A percentile compares a stretch with the other conserved stretches of the same genome.
These are phyloP conservation scores for Paramecium biaurelia DNA, from an alignment of 73 alveolate species.

Conservation along the genomic window DNA sequence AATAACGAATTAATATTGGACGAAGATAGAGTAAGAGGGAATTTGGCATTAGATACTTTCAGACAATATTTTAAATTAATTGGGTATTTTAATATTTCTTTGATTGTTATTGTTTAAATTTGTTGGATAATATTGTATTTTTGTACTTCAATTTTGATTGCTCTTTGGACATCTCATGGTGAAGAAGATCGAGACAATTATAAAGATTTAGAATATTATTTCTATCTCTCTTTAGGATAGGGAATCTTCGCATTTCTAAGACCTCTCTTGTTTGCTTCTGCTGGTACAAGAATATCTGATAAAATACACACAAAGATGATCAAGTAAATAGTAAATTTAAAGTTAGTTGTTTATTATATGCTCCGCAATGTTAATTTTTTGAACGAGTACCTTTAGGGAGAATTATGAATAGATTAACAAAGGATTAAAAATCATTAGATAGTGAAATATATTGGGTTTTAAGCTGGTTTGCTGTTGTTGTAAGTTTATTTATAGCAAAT, in stretches of 20 bases:
- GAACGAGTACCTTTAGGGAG: conserved; percentile 97
- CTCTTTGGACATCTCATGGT: conserved; percentile 45
- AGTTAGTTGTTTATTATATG: conserved; percentile 64
- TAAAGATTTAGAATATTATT: conserved; percentile 27
- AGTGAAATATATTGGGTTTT: conserved; percentile 59
- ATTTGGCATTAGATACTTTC: conserved; percentile 52
- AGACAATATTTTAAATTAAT: conserved; percentile 20
- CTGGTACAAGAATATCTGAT: conserved; percentile 14
- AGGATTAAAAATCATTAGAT: conserved; percentile 72
- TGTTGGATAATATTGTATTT: conserved; percentile 42
- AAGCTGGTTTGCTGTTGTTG: neutral
- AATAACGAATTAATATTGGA: conserved; percentile 43
- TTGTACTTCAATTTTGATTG: conserved; percentile 36
- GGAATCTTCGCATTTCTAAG: conserved; percentile 58
- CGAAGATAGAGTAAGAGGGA: conserved; percentile 68
- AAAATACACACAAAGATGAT: conserved; percentile 72
- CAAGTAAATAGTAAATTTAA: neutral
- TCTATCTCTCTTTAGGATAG: conserved; percentile 30
- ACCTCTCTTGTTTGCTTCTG: neutral
- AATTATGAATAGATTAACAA: conserved; percentile 89
- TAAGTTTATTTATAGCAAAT: conserved; percentile 22
- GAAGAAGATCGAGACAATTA: neutral
- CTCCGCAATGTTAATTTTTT: conserved; percentile 92
- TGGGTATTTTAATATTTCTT: conserved; percentile 4
- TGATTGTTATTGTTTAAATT: neutral